phyloP scores from a whole-genome alignment of 225 moss, liverwort and hornwort species.

The Takakia lepidozioides region DNA sequence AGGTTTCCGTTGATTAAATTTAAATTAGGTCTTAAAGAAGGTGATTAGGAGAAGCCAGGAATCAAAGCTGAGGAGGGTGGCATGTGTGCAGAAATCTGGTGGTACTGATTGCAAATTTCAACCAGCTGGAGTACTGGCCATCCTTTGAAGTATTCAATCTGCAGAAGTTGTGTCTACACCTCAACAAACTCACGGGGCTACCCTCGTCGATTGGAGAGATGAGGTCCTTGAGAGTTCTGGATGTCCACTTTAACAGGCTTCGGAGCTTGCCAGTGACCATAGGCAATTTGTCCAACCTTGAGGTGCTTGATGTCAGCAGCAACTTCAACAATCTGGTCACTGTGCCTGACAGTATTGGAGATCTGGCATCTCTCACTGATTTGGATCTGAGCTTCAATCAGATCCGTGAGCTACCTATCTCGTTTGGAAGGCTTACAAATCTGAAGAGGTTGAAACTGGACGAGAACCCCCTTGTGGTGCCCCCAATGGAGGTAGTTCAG shows the following conservation, averaged over 20 bases:
- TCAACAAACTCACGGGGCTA: slow-evolving; percentile 72
- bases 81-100: slow-evolving; percentile 51
- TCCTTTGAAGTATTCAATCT: slow-evolving; percentile 53
- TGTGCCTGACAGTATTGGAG: slow-evolving; percentile 78
- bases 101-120: slow-evolving; percentile 79
- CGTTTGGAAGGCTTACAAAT: slow-evolving; percentile 73
- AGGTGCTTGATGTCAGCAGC: slow-evolving; percentile 78
- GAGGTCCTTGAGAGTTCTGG: slow-evolving; percentile 67
- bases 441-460: slow-evolving; percentile 67
- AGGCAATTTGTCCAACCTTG: slow-evolving; percentile 63
- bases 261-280: slow-evolving; percentile 60
- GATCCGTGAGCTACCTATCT: slow-evolving; percentile 76
- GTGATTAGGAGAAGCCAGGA: too few species aligned
- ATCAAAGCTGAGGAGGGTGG: too few species aligned
- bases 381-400: slow-evolving; percentile 88
- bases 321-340: slow-evolving; percentile 75
- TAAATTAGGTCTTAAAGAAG: too few species aligned
- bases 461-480: slow-evolving; percentile 68
- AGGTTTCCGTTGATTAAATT: too few species aligned
- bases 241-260: slow-evolving; percentile 88
- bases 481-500: slow-evolving; percentile 70
- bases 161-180: slow-evolving; percentile 69
- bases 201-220: slow-evolving; percentile 87
- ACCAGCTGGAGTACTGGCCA: slow-evolving; percentile 63
- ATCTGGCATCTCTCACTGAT: slow-evolving; percentile 55